These are phyloP conservation scores for Xylaria sp. DNA, from an alignment of 2,329 filamentous ascomycete species.

Conservation along the genomic window DNA sequence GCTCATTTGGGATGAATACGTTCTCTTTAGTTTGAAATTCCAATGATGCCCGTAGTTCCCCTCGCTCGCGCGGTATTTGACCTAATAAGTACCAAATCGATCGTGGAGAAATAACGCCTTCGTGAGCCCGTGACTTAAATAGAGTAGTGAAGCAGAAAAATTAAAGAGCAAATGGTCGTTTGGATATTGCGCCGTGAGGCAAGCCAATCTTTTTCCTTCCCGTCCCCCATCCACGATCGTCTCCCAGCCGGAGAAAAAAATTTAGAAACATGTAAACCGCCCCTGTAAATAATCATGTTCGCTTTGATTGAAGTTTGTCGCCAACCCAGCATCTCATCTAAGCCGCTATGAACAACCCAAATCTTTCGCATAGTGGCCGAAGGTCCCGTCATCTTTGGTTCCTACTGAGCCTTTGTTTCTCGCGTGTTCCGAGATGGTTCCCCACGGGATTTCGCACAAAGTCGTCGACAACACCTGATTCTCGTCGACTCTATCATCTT, in stretches of 20 bases:
- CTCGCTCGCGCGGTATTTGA: slow-evolving; percentile 29
- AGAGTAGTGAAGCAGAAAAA: slow-evolving; percentile 40
- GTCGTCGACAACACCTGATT: neutral
- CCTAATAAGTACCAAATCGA: slow-evolving; percentile 28
- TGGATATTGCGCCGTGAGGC: slow-evolving; percentile 52
- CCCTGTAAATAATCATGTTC: slow-evolving; percentile 39
- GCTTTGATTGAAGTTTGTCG: slow-evolving; percentile 46
- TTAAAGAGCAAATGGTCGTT: slow-evolving; percentile 39
- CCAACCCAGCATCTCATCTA: slow-evolving; percentile 43
- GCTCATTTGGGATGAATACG: slow-evolving; percentile 4
- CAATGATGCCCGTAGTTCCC: slow-evolving; percentile 16
- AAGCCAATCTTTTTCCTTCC: slow-evolving; percentile 50
- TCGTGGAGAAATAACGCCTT: slow-evolving; percentile 29
- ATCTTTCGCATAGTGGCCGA: neutral
- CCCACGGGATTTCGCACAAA: neutral
- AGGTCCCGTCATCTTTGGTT: slow-evolving; percentile 6
- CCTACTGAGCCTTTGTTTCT: slow-evolving; percentile 2
- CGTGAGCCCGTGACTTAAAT: slow-evolving; percentile 22
- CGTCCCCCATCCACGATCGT: slow-evolving; percentile 37
- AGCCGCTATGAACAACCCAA: slow-evolving; percentile 17
- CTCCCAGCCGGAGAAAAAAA: slow-evolving; percentile 20
- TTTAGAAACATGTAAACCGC: slow-evolving; percentile 26
- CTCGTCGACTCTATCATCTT: slow-evolving; percentile 9
- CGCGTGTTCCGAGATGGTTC: slow-evolving; percentile 29
- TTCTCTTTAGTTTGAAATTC: slow-evolving; percentile 22